Evolutionary conservation across 1,284 basidiomycete genomes (phyloP), one percentile per base, ranked within the genome.

Genomic region (Trametes hirsuta): DNA sequence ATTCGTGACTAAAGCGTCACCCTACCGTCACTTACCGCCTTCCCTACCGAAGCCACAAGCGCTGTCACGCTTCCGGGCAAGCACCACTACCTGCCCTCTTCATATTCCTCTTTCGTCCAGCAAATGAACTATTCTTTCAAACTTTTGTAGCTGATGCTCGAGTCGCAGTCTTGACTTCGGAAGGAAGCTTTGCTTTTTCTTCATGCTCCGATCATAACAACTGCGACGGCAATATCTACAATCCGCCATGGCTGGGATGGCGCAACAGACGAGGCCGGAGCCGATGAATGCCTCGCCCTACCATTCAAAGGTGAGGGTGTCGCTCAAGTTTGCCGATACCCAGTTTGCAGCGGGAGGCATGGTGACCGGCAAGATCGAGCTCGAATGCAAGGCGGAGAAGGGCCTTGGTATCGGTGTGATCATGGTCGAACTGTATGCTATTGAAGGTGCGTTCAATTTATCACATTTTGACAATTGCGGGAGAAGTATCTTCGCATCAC

Each of bases 281-380:
- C 86, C 89, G 10, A 92, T 92, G 89, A 92, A 92, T 74, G 86
- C 87, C 36, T 84, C 85, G 18, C 81, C 86, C 0, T 77, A 86
- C 68, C 90, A 93, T 71, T 77, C 88, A 25, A 93, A 91, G 73
- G 84, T 91, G 69, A 88, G 82, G 70, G 82, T 90, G 14, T 79
- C 85, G 9, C 71, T 89, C 18, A 79, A 77, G 18, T 76, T 90
- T 11, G 79, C 83, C 2, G 82, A 88, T 65, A 71, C 80, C 1
- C 75, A 81, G 34, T 88, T 83, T 67, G 80, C 90, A 48, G 85
- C 90, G 0, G 90, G 90, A 0, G 75, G 77, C 36, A 75, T 81
- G 64, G 78, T 91, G 24, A 78, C 84, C 5, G 91, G 90, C 11
- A 91, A 87, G 77, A 81, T 93, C 80, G 84, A 90, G 70, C 77